Evolutionary conservation across 2,329 filamentous ascomycete species (phyloP).

Genomic region (Colletotrichum siamense): DNA sequence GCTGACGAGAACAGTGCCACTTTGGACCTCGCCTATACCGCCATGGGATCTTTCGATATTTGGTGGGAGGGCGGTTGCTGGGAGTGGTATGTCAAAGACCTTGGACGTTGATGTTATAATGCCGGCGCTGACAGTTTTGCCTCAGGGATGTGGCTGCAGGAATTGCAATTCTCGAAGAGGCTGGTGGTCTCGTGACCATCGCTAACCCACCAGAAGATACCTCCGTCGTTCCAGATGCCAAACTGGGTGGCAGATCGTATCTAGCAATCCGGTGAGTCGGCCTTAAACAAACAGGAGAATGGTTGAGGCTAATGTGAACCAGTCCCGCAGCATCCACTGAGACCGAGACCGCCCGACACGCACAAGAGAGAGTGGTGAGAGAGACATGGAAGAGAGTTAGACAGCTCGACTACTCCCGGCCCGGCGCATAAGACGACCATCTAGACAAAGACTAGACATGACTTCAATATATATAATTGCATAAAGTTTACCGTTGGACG

Average conservation of each 20-base stretch:
- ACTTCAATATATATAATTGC: neutral
- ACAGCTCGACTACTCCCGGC: constrained; percentile 69
- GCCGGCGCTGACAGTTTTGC: constrained; percentile 51
- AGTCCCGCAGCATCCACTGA: constrained; percentile 69
- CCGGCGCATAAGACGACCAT: constrained; percentile 50
- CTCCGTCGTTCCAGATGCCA: constrained; percentile 62
- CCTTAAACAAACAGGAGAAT: neutral
- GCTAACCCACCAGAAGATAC: constrained; percentile 71
- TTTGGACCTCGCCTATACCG: constrained; percentile 75
- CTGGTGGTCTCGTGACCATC: constrained; percentile 75
- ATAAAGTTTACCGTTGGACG: neutral
- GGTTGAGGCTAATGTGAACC: neutral
- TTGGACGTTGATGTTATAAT: constrained; percentile 55
- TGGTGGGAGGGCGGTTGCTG: constrained; percentile 86
- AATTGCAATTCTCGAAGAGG: constrained; percentile 74
- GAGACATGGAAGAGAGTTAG: constrained; percentile 76
- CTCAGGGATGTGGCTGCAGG: constrained; percentile 76
- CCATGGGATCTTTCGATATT: constrained; percentile 78
- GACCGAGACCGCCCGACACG: constrained; percentile 67
- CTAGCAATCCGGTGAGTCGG: constrained; percentile 66
- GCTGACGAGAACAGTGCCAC: constrained; percentile 60
- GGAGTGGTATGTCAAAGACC: constrained; percentile 67
- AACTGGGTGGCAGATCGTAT: constrained; percentile 72
- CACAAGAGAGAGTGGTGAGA: constrained; percentile 73
- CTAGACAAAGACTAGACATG: neutral